Percentiles rank a stretch among this genome's conserved stretches.
phyloP scores from a whole-genome alignment of 805 yeast species.

The Clavispora vitiphila region DNA sequence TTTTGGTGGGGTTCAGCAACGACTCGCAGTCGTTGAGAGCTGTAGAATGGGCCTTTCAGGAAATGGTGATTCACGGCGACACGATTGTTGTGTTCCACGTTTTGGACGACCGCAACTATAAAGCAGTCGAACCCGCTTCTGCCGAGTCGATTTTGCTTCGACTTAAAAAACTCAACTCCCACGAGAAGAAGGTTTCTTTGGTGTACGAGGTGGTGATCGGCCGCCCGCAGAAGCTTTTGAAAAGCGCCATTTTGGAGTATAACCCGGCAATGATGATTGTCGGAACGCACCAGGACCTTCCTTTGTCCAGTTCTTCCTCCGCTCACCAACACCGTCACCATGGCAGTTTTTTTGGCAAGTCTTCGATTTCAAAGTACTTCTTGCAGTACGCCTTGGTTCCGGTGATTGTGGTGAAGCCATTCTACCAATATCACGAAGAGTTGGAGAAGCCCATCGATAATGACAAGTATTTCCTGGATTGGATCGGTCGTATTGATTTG shows the following conservation, averaged over 20 bases:
- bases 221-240: constrained; percentile 34
- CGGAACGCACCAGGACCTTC: constrained; percentile 34
- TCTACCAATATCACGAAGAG: constrained; percentile 26
- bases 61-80: constrained; percentile 40
- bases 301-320: too few relatives aligned
- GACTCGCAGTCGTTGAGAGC: constrained; percentile 36
- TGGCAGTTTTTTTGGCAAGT: constrained; percentile 26
- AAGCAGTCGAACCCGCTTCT: constrained; percentile 22
- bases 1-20: constrained; percentile 34
- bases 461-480: constrained; percentile 31
- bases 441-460: constrained; percentile 29
- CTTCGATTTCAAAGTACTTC: constrained; percentile 36
- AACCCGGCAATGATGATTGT: constrained; percentile 43
- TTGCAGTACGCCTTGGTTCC: constrained; percentile 42
- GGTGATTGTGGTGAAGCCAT: constrained; percentile 39
- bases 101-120: constrained; percentile 29
- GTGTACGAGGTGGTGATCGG: constrained; percentile 40
- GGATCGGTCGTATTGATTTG: constrained; percentile 25
- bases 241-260: constrained; percentile 37
- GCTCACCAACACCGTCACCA: constrained; percentile 13
- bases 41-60: constrained; percentile 41
- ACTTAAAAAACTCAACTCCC: constrained; percentile 31
- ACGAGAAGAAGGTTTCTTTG: constrained; percentile 31
- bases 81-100: constrained; percentile 39
- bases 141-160: constrained; percentile 26